phyloP scores from a whole-genome alignment of 2,329 filamentous ascomycete species.

The Diaporthe helianthi region DNA sequence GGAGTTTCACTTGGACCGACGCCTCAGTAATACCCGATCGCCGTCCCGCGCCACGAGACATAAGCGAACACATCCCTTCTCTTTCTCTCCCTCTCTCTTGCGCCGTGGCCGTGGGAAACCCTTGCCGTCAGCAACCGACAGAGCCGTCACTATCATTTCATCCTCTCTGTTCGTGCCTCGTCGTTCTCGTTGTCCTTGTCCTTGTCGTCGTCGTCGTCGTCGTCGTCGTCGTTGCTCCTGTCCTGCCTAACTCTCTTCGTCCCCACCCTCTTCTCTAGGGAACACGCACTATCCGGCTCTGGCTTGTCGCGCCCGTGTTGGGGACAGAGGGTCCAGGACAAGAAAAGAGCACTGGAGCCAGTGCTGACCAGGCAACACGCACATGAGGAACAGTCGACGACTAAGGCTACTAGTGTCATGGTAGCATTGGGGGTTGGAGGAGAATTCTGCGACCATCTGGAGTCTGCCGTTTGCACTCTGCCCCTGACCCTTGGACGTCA shows the following conservation, averaged over 20 bases:
- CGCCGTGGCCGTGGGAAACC: background rate
- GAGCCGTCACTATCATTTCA: background rate
- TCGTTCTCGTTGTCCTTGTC: background rate
- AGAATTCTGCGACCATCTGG: slow-evolving; percentile 10
- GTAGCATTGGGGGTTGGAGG: slow-evolving; percentile 24
- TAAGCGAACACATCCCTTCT: slow-evolving; percentile 21
- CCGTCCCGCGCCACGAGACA: slow-evolving; percentile 16
- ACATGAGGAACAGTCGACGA: slow-evolving; percentile 5
- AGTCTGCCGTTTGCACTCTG: slow-evolving; percentile 24
- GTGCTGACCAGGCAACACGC: background rate
- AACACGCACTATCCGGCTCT: background rate
- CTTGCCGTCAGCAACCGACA: background rate
- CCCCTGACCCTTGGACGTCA: slow-evolving; percentile 17
- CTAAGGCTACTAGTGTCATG: slow-evolving; percentile 22
- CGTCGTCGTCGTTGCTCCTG: background rate
- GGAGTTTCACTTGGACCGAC: slow-evolving; percentile 24
- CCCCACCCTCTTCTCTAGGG: background rate
- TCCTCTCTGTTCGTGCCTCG: background rate
- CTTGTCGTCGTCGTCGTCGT: background rate
- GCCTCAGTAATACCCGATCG: slow-evolving; percentile 14
- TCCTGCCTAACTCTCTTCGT: background rate
- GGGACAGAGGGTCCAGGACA: background rate
- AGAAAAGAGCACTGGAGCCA: no score
- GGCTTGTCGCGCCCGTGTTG: background rate
- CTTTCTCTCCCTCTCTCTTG: background rate